These are phyloP conservation scores for Aspergillus persii DNA, from an alignment of 2,329 filamentous ascomycete genomes.

Conservation along the genomic window DNA sequence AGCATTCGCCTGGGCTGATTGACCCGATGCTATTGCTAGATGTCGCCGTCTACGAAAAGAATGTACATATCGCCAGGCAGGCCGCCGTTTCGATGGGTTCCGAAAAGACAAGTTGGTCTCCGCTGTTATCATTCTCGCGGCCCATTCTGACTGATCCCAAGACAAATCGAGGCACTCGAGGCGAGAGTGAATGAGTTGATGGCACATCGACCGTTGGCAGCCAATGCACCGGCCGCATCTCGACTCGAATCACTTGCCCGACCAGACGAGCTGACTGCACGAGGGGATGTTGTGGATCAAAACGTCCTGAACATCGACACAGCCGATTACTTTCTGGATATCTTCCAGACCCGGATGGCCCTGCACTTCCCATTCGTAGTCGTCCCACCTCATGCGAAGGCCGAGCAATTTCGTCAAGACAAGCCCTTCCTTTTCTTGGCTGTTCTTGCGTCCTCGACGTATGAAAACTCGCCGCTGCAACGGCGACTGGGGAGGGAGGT, in stretches of 20 bases:
- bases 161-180: slow-evolving; percentile 38
- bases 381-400: slow-evolving; percentile 24
- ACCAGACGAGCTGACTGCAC: background rate
- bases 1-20: background rate
- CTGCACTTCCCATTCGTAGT: slow-evolving; percentile 40
- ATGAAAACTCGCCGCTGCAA: slow-evolving; percentile 34
- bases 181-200: slow-evolving; percentile 16
- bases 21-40: slow-evolving; percentile 20
- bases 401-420: slow-evolving; percentile 25
- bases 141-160: slow-evolving; percentile 11
- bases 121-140: background rate
- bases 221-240: no score
- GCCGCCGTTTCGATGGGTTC: slow-evolving; percentile 34
- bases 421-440: slow-evolving; percentile 37
- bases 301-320: slow-evolving; percentile 17
- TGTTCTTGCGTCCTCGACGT: slow-evolving; percentile 32
- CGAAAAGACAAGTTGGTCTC: slow-evolving; percentile 34
- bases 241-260: background rate
- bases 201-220: background rate
- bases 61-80: slow-evolving; percentile 36
- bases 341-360: slow-evolving; percentile 36
- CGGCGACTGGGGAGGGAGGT: slow-evolving; percentile 31
- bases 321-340: slow-evolving; percentile 24
- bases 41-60: slow-evolving; percentile 37
- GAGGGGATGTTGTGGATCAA: slow-evolving; percentile 18